These are phyloP conservation scores for Chlorella sp. DNA, from an alignment of 139 green algal species.

Conservation along the genomic window DNA sequence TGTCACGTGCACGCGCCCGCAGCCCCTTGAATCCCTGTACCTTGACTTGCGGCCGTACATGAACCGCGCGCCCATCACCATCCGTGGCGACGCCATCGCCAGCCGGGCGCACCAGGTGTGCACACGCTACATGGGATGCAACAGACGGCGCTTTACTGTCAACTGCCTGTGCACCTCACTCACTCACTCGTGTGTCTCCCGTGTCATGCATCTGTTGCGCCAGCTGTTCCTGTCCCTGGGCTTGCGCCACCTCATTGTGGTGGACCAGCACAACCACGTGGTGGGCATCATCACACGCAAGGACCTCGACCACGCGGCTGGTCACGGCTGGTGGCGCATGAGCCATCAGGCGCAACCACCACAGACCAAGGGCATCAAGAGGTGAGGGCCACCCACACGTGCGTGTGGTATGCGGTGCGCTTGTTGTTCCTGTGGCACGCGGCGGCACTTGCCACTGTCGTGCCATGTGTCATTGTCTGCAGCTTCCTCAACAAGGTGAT, in stretches of 20 bases:
- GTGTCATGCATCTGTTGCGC: background rate
- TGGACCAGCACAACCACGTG: constrained; percentile 61
- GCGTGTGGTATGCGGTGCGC: background rate
- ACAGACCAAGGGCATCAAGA: constrained; percentile 17
- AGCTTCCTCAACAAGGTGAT: background rate
- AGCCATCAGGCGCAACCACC: constrained; percentile 29
- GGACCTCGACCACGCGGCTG: constrained; percentile 57
- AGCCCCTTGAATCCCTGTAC: constrained; percentile 35
- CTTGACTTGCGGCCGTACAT: constrained; percentile 82
- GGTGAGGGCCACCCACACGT: too few species aligned
- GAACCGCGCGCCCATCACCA: constrained; percentile 54
- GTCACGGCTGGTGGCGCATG: constrained; percentile 56
- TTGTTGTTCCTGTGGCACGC: background rate
- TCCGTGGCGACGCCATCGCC: constrained; percentile 45
- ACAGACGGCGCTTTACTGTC: too few species aligned
- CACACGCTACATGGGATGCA: background rate
- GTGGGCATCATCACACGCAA: constrained; percentile 92
- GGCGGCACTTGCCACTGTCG: background rate
- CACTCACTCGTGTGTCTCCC: background rate
- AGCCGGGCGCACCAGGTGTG: constrained; percentile 49
- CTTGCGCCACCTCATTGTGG: constrained; percentile 87
- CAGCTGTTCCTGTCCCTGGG: constrained; percentile 78
- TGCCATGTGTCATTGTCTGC: too few species aligned
- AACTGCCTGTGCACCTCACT: too few species aligned
- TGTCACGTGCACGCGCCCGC: constrained; percentile 36